phyloP scores from a whole-genome alignment of 2,329 filamentous ascomycete species.

The Phyllosticta capitalensis region DNA sequence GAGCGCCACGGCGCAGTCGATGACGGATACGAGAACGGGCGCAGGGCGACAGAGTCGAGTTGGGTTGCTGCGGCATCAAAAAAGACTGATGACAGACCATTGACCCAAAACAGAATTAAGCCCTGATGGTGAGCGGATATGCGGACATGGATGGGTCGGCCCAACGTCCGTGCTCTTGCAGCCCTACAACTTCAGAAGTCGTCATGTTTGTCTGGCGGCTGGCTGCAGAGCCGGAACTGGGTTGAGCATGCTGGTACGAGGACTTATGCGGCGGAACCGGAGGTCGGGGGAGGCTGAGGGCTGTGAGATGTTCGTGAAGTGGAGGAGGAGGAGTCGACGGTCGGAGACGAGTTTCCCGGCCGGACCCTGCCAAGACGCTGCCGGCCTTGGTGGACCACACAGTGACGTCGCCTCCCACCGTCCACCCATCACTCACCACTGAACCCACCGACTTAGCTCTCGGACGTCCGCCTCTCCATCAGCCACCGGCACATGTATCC shows the following conservation, averaged over 20 bases:
- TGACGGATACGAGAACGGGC: not conserved
- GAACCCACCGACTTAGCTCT: not conserved
- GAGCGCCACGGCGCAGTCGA: too few relatives aligned
- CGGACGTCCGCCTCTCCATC: too few relatives aligned
- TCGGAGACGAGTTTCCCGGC: not conserved
- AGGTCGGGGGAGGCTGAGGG: too few relatives aligned
- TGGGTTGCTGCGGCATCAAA: too few relatives aligned
- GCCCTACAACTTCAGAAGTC: not conserved
- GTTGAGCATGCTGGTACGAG: not conserved
- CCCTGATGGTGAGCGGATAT: not conserved
- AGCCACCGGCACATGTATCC: not conserved
- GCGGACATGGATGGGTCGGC: not conserved
- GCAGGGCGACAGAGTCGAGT: not conserved
- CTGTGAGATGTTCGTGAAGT: too few relatives aligned
- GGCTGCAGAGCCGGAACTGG: not conserved
- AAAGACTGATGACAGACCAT: not conserved
- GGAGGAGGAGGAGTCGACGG: not conserved
- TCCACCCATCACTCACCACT: not conserved
- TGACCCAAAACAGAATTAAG: too few relatives aligned
- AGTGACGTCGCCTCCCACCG: not conserved
- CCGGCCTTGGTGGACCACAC: too few relatives aligned
- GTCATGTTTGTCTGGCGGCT: not conserved
- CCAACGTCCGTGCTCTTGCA: not conserved
- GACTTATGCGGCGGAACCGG: not conserved
- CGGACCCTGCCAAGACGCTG: not conserved